Base-by-base conservation (phyloP, 331 rosid species). In the Phaseolus coccineus region DNA sequence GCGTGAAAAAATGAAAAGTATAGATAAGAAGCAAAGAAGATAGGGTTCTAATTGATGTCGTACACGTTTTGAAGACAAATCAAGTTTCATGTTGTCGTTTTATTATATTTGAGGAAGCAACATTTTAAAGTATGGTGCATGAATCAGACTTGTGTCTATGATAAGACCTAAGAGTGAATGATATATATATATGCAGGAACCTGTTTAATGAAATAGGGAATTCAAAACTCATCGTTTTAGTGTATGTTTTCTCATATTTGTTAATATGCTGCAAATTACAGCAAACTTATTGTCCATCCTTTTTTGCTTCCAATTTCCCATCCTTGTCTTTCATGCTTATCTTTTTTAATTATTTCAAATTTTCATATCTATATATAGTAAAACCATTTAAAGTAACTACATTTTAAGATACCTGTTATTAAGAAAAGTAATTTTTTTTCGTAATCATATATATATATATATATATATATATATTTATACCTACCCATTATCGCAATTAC, bases 1-100 rank as follows among this genome's bases (percentile, higher is more conserved):
- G 83, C 72, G 75, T 65, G 68, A 40, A 72, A 35, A 80, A 84
- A 57, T 80, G 77, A 80, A 62, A 53, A 6, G 76, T 19, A 53
- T 48, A 47, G 39, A 35, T 13, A 40, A 4, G 53, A 51, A 40
- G n/a, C 15, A 47, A 35, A 7, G 22, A 73, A 73, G 28, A 66
- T 78, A 79, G 81, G 81, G 30, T 61, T 75, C 57, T 51, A 53
- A 62, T 77, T 56, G 13, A 71, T 69, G 37, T 70, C 69, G 69
- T 69, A 69, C 55, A 46, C 74, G 77, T 58, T 57, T 68, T 59
- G 73, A 44, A 69, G 59, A 25, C 65, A 22, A 68, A 50, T 63
- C 42, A 50, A 70, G 40, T 59, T 70, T 69, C 22, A 42, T 71
- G 69, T 71, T 76, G 58, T 61, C 68, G 72, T 76, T 82, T 82